Percentiles rank a stretch among this genome's conserved stretches.
These are phyloP conservation scores for Aspergillus aculeatus DNA, from an alignment of 2,329 filamentous ascomycete species.

Conservation along the genomic window DNA sequence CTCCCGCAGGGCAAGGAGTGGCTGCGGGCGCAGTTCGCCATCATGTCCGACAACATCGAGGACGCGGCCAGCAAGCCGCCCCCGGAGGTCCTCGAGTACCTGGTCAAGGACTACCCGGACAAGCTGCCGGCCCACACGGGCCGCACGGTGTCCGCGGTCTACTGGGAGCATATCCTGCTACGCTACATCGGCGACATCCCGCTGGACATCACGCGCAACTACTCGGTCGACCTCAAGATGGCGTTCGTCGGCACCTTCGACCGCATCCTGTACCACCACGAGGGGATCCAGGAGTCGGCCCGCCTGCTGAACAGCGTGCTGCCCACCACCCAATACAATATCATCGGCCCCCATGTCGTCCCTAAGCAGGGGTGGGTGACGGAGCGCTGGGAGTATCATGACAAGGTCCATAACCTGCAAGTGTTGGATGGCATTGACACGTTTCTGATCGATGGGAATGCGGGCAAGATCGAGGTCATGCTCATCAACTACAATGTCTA, in stretches of 20 bases:
- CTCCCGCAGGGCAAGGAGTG: constrained; percentile 4
- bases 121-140: not conserved
- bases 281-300: constrained; percentile 8
- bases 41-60: constrained; percentile 4
- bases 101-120: not conserved
- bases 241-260: constrained; percentile 10
- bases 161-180: constrained; percentile 16
- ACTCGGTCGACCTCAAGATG: constrained; percentile 6
- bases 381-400: constrained; percentile 11
- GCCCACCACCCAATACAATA: constrained; percentile 9
- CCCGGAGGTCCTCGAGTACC: constrained; percentile 2
- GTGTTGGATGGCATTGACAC: constrained; percentile 11
- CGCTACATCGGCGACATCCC: constrained; percentile 14
- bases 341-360: constrained; percentile 8
- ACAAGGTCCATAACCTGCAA: not conserved
- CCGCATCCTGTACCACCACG: constrained; percentile 1
- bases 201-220: constrained; percentile 10
- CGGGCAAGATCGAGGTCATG: constrained; percentile 9
- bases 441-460: constrained; percentile 7
- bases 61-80: constrained; percentile 6
- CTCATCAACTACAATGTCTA: constrained; percentile 12
- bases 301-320: constrained; percentile 9
- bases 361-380: constrained; percentile 7
- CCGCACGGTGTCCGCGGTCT: constrained; percentile 8
- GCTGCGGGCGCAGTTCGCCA: constrained; percentile 3